These are phyloP conservation scores for Aspergillus cavernicola DNA, from an alignment of 495 filamentous ascomycete genomes.

Conservation along the genomic window DNA sequence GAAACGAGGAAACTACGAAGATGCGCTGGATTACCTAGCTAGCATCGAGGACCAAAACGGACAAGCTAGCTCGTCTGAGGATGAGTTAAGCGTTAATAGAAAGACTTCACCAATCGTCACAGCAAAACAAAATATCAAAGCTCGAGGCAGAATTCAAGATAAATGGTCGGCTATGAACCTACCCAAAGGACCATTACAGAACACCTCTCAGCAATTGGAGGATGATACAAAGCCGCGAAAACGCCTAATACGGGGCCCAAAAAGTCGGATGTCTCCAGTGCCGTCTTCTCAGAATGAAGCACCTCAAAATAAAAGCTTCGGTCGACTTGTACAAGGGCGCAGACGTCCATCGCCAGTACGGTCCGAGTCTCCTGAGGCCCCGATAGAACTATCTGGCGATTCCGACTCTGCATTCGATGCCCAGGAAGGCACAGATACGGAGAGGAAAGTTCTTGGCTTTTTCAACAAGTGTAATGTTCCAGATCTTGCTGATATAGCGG, in stretches of 20 bases:
- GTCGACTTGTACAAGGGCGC: slow-evolving; percentile 58
- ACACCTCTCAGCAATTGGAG: slow-evolving; percentile 16
- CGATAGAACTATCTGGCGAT: slow-evolving; percentile 49
- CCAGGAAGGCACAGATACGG: slow-evolving; percentile 35
- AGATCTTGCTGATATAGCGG: slow-evolving; percentile 74
- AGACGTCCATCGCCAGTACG: slow-evolving; percentile 44
- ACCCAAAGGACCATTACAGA: slow-evolving; percentile 18
- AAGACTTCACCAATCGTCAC: slow-evolving; percentile 16
- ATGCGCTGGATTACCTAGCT: slow-evolving; percentile 52
- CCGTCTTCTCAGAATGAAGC: slow-evolving; percentile 23
- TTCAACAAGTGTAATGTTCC: slow-evolving; percentile 74
- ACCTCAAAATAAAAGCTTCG: slow-evolving; percentile 38
- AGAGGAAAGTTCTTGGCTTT: slow-evolving; percentile 65
- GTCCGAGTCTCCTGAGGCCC: slow-evolving; percentile 36
- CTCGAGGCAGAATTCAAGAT: slow-evolving; percentile 55
- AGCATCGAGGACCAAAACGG: slow-evolving; percentile 17
- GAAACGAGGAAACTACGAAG: slow-evolving; percentile 54
- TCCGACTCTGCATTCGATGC: slow-evolving; percentile 50
- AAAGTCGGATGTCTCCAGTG: slow-evolving; percentile 19
- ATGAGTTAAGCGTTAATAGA: slow-evolving; percentile 32
- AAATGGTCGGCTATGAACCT: slow-evolving; percentile 53
- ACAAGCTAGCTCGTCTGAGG: slow-evolving; percentile 31
- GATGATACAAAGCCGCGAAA: slow-evolving; percentile 33
- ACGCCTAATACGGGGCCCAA: slow-evolving; percentile 40
- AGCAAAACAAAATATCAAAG: slow-evolving; percentile 60